Evolutionary conservation across 2,329 filamentous ascomycete genomes (phyloP), one percentile per base, ranked within the genome.

Genomic region (Talaromyces pinophilus): DNA sequence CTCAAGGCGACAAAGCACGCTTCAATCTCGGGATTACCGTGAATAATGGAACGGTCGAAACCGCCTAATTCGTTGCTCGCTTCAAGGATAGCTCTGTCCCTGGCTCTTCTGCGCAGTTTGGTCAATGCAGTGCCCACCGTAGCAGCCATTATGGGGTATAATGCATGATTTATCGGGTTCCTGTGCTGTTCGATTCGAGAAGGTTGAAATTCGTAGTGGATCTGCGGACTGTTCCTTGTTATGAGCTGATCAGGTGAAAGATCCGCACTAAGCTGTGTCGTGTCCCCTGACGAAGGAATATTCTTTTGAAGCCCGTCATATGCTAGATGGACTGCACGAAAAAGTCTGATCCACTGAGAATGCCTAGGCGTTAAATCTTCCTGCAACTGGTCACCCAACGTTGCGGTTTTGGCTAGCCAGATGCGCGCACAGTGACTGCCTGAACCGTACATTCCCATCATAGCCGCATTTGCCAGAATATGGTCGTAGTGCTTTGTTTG

Each of bases 381-480:
- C 19, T 67, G 69, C 15, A 75, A 64, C 17, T 54, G 57, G 6
- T 59, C 66, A 6, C 69, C 70, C 0, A 55, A 46, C 15, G 69
- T 69, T 15, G 74, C 72, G 4, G 68, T 69, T 19, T 71, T 70
- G 0, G 74, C 70, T 3, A 81, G 68, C 22, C 72, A 72, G 1
- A 81, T 77, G 1, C 80, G 75, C 8, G 78, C 69, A 13, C 70
- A 72, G 44, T 82, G 80, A 44, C 74, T 81, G 0, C 75, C 78
- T 0, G 76, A 79, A 0, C 74, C 78, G 19, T 81, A 81, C 28
- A 82, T 72, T 3, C 79, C 78, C 80, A 82, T 82, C 10, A 82
- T 67, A 0, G 80, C 76, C 0, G 79, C 78, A 61, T 81, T 80
- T 10, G 78, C 76, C 7, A 80, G 72, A 1, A 80, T 67, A 60